These are phyloP conservation scores for Xerophyta viscosa DNA, from an alignment of 106 monocot genomes.

Conservation along the genomic window DNA sequence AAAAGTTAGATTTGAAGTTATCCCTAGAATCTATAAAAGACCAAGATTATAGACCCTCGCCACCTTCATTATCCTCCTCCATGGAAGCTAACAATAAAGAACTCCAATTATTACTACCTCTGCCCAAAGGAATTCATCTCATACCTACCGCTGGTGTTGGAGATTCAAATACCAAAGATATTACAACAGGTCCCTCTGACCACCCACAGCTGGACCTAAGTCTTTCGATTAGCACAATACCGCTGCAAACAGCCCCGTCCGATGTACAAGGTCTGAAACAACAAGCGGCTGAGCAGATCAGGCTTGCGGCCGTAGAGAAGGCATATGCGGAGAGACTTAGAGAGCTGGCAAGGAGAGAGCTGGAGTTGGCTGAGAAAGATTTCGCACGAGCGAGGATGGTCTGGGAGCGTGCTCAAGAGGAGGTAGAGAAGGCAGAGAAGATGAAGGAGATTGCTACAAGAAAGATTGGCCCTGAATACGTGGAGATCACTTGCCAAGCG, in stretches of 20 bases:
- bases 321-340: constrained; percentile 61
- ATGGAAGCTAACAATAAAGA: constrained; percentile 19
- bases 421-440: constrained; percentile 66
- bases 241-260: constrained; percentile 5
- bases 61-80: constrained; percentile 1
- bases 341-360: constrained; percentile 60
- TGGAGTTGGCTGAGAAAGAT: constrained; percentile 69
- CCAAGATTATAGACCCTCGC: neutral
- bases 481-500: constrained; percentile 64
- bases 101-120: constrained; percentile 17
- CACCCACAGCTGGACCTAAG: constrained; percentile 36
- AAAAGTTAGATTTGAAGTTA: too few species aligned
- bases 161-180: neutral
- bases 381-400: constrained; percentile 65
- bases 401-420: constrained; percentile 62
- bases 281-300: constrained; percentile 49
- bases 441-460: constrained; percentile 58
- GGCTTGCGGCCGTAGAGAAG: constrained; percentile 47
- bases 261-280: constrained; percentile 37
- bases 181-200: neutral
- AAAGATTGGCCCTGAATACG: constrained; percentile 25
- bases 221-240: constrained; percentile 35
- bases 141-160: neutral
- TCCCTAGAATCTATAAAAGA: neutral
- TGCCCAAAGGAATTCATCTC: neutral